Conservation (phyloP, 768 basidiomycete species). For the Lyophyllum decastes region DNA sequence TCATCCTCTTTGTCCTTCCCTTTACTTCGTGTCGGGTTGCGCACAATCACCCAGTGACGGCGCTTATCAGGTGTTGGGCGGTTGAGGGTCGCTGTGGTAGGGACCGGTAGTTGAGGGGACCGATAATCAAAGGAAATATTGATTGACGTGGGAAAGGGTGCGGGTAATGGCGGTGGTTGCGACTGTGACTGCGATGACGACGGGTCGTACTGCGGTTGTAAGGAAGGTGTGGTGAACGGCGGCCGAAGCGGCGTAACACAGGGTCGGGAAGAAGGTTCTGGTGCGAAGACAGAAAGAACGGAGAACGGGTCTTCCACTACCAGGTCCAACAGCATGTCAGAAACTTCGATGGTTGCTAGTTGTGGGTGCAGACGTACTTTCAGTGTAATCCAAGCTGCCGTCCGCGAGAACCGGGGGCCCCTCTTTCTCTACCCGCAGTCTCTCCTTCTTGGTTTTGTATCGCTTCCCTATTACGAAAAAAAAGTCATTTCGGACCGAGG, state of each 20-base stretch:
- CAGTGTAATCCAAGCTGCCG: conserved; percentile 76
- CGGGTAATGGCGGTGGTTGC: conserved; percentile 22
- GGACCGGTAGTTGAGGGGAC: conserved; percentile 23
- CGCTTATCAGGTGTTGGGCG: conserved; percentile 33
- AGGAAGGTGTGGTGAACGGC: conserved; percentile 21
- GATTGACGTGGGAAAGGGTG: conserved; percentile 17
- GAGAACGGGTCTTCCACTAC: conserved; percentile 82
- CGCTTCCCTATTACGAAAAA: conserved; percentile 54
- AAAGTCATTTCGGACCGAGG: neutral
- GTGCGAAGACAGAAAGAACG: conserved; percentile 61
- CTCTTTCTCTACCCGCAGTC: conserved; percentile 73
- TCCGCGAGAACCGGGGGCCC: conserved; percentile 72
- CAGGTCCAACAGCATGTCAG: conserved; percentile 1
- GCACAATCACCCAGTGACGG: conserved; percentile 63
- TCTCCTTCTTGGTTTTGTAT: conserved; percentile 81
- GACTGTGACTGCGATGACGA: conserved; percentile 24
- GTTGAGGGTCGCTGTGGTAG: conserved; percentile 21
- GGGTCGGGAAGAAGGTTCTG: conserved; percentile 57
- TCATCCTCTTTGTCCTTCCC: conserved; percentile 57
- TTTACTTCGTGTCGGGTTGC: conserved; percentile 51
- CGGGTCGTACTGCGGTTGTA: conserved; percentile 25
- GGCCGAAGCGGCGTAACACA: conserved; percentile 60
- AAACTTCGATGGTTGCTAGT: neutral
- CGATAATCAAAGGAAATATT: conserved; percentile 14
- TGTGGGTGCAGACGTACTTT: conserved; percentile 48